Conservation (phyloP, 306 rosid genomes). For the Cucurbita maxima region DNA sequence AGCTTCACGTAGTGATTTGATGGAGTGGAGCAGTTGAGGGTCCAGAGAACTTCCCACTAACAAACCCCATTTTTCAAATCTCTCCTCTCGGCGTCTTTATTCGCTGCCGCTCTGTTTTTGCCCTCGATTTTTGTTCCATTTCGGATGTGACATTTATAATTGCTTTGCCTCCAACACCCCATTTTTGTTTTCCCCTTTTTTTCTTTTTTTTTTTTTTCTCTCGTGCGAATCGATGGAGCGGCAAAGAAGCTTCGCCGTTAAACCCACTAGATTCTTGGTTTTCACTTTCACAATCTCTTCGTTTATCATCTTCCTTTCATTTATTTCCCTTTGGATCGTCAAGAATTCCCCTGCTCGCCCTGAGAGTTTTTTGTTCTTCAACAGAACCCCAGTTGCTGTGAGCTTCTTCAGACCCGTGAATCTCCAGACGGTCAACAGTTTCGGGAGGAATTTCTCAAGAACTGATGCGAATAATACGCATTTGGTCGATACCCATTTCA, state of each 20-base stretch:
- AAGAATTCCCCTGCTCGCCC: constrained; percentile 36
- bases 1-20: background rate
- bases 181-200: background rate
- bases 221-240: constrained; percentile 35
- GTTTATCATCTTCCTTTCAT: constrained; percentile 39
- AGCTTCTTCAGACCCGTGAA: constrained; percentile 17
- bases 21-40: background rate
- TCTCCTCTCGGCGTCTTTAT: background rate
- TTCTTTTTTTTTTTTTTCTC: too few relatives aligned
- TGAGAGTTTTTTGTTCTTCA: constrained; percentile 29
- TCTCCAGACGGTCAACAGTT: constrained; percentile 15
- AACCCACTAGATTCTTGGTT: constrained; percentile 57
- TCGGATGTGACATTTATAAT: background rate
- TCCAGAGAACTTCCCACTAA: background rate
- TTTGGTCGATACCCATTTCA: constrained; percentile 25
- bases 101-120: background rate
- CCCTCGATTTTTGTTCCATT: background rate
- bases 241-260: constrained; percentile 62
- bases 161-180: background rate
- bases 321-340: constrained; percentile 46
- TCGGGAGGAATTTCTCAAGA: constrained; percentile 24
- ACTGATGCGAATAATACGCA: constrained; percentile 15
- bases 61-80: background rate
- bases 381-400: constrained; percentile 14
- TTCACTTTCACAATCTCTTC: constrained; percentile 55